phyloP scores from a whole-genome alignment of 768 basidiomycete genomes.

The Mycena metata region DNA sequence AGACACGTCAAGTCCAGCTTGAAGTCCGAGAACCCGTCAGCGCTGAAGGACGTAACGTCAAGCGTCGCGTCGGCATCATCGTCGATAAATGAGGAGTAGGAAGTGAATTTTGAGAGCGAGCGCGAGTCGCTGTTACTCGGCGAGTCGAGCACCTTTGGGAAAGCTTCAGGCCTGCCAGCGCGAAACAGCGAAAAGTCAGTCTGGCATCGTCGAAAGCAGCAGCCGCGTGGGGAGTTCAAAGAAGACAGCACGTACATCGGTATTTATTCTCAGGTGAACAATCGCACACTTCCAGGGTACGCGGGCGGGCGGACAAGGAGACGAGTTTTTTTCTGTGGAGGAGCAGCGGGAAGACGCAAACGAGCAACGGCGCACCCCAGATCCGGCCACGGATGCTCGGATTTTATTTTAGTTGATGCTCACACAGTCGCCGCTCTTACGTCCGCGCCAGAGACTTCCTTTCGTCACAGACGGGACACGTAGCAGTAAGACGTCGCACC shows the following conservation, averaged over 20 bases:
- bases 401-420: constrained; percentile 38
- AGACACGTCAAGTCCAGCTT: constrained; percentile 62
- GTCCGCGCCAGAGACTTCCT: constrained; percentile 28
- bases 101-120: constrained; percentile 35
- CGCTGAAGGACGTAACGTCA: constrained; percentile 34
- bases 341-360: constrained; percentile 22
- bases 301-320: constrained; percentile 1
- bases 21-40: constrained; percentile 60
- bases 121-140: constrained; percentile 31
- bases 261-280: constrained; percentile 21
- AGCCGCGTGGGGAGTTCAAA: no score
- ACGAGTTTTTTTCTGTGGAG: neutral
- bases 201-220: constrained; percentile 1
- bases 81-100: constrained; percentile 28
- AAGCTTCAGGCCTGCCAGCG: constrained; percentile 26
- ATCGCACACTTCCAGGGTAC: constrained; percentile 16
- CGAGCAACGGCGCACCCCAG: constrained; percentile 32
- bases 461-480: constrained; percentile 32
- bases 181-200: neutral
- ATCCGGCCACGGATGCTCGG: constrained; percentile 33
- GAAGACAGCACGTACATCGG: constrained; percentile 20
- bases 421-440: constrained; percentile 32
- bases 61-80: constrained; percentile 30
- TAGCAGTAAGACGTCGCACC: constrained; percentile 29
- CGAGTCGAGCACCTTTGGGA: constrained; percentile 26